Base-by-base conservation (phyloP, 306 rosid species). In the Begonia peltatifolia region DNA sequence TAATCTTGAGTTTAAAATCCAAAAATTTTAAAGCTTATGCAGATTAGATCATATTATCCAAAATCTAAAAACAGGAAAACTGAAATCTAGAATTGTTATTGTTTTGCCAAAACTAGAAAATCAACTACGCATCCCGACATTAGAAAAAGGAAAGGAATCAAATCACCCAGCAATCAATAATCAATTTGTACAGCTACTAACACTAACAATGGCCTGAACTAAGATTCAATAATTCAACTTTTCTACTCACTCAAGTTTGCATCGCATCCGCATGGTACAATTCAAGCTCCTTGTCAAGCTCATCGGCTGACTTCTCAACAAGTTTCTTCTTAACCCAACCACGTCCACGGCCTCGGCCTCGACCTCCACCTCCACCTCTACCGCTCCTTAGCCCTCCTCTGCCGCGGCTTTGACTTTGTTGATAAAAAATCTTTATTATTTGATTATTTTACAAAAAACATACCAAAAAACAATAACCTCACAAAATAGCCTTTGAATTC, bases 211-310 rank as follows among this genome's bases (percentile, higher is more conserved):
- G 18, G 18, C 18, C 18, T 17, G 18, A 17, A 17, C 18, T 17
- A 17, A 17, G 18, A 17, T 17, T 0, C 18, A 17, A 17, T 17
- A 1, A 17, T 17, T 17, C 18, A 17, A 17, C 18, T 17, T 17
- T 17, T 17, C 18, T 17, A 10, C 43, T 60, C 51, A 43, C 3
- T 43, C 2, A 82, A 58, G 72, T 70, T 36, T 87, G 73, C 96
- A 84, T 86, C 49, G 84, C 80, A 42, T 74, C 95, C 0, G 95
- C 84, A 49, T 86, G 99, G 48, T 90, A 90, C 50, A 54, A 78
- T 3, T 90, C 99, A 42, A 90, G 76, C 44, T 90, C 99, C 56
- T 80, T 74, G 77, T 90, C 82, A 42, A 90, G 99, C 0, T 90
- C 78, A 50, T 65, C 94, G 0, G 86, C 89, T 0, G 97, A 90